These are phyloP conservation scores for Rubroboletus satanas DNA, from an alignment of 768 basidiomycete species.

Conservation along the genomic window DNA sequence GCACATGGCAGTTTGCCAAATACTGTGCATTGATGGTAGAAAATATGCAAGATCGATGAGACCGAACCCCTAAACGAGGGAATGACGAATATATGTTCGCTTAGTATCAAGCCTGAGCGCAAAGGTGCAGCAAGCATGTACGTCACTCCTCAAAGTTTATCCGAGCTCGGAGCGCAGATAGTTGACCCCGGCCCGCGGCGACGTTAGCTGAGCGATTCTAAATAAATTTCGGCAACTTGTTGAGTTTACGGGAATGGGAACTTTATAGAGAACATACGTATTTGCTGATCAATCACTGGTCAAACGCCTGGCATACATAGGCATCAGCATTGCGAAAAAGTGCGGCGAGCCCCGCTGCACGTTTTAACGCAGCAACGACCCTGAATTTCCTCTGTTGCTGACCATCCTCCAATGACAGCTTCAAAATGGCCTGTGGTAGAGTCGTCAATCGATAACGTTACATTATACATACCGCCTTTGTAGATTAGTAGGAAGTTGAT, in stretches of 20 bases:
- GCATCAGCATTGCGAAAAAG: no score
- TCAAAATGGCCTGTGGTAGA: no score
- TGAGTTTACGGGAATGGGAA: neutral
- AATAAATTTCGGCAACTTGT: neutral
- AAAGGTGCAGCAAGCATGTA: neutral
- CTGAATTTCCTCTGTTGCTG: no score
- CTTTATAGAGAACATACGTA: neutral
- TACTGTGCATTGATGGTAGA: neutral
- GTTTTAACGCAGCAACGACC: no score
- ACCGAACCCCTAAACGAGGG: neutral
- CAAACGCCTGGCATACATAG: neutral
- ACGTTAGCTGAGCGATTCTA: neutral
- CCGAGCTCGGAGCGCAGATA: neutral
- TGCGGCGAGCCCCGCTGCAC: no score
- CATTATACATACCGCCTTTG: no score
- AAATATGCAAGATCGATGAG: neutral
- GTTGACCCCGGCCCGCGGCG: neutral
- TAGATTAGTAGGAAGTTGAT: neutral
- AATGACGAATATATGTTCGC: neutral
- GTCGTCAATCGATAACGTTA: no score
- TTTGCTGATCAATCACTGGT: neutral
- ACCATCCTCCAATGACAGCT: no score
- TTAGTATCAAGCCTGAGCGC: no score
- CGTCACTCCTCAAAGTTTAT: neutral
- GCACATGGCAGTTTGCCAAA: neutral